phyloP scores from a whole-genome alignment of 441 rosid species.

The Gossypium trilobum region DNA sequence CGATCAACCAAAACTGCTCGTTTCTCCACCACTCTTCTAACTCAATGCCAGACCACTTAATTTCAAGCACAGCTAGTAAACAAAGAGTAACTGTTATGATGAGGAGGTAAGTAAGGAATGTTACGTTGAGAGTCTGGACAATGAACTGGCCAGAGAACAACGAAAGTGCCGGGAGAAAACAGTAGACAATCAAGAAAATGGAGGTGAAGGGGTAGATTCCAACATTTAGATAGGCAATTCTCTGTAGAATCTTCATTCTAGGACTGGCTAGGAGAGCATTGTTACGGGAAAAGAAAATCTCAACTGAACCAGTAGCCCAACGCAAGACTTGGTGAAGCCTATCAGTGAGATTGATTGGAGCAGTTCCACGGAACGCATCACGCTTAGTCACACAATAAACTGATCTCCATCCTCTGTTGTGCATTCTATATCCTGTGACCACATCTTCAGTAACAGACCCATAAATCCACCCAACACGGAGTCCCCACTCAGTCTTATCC shows the following conservation, averaged over 20 bases:
- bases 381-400: conserved; percentile 84
- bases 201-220: conserved; percentile 87
- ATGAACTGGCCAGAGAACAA: conserved; percentile 86
- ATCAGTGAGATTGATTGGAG: conserved; percentile 83
- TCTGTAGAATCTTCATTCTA: conserved; percentile 72
- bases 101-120: conserved; percentile 65
- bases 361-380: conserved; percentile 83
- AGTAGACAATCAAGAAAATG: conserved; percentile 73
- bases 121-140: conserved; percentile 61
- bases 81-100: conserved; percentile 56
- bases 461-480: conserved; percentile 80
- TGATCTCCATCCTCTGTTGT: conserved; percentile 88
- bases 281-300: conserved; percentile 81
- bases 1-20: conserved; percentile 85
- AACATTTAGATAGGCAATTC: conserved; percentile 70
- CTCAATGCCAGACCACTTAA: conserved; percentile 89
- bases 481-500: conserved; percentile 90
- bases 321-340: conserved; percentile 82
- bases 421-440: conserved; percentile 89
- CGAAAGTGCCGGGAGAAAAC: conserved; percentile 84
- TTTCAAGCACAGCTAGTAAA: conserved; percentile 67
- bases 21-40: conserved; percentile 90
- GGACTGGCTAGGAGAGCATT: conserved; percentile 74
- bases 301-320: conserved; percentile 94
- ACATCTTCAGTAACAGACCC: conserved; percentile 89